Evolutionary conservation across 148 eudicot genomes (phyloP).

Genomic region (Camellia granthamiana): DNA sequence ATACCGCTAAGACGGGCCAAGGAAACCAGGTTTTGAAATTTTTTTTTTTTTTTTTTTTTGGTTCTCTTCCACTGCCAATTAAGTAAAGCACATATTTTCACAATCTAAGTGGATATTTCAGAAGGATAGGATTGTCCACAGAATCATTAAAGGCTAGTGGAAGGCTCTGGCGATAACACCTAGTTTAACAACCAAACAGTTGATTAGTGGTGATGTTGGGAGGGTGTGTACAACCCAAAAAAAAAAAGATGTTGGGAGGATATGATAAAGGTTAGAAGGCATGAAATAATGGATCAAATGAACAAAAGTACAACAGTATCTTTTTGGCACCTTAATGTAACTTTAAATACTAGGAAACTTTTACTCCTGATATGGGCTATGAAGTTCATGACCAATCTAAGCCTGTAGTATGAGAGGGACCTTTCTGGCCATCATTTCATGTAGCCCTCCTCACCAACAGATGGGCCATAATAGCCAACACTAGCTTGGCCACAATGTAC

Average conservation of each 20-base stretch:
- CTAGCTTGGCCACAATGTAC: conserved; percentile 3
- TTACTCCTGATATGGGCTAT: neutral
- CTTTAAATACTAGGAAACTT: no score
- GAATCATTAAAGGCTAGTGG: neutral
- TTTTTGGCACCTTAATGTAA: no score
- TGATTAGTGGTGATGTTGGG: neutral
- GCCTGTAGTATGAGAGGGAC: conserved; percentile 3
- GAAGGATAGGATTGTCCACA: no score
- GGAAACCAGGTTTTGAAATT: neutral
- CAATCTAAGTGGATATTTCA: no score
- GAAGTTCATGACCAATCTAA: neutral
- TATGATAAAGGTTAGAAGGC: neutral
- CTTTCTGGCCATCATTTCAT: conserved; percentile 8
- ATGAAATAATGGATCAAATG: neutral
- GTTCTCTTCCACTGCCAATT: no score
- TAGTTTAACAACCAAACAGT: neutral
- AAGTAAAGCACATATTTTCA: no score
- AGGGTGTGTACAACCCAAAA: neutral
- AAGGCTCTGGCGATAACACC: no score
- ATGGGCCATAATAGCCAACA: neutral
- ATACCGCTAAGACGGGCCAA: neutral
- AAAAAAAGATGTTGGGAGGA: neutral
- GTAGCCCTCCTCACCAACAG: neutral
- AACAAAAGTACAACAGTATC: no score
- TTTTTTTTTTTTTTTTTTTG: no score